These are phyloP conservation scores for Eucalyptus cladocalyx DNA, from an alignment of 345 rosid species.

Conservation along the genomic window DNA sequence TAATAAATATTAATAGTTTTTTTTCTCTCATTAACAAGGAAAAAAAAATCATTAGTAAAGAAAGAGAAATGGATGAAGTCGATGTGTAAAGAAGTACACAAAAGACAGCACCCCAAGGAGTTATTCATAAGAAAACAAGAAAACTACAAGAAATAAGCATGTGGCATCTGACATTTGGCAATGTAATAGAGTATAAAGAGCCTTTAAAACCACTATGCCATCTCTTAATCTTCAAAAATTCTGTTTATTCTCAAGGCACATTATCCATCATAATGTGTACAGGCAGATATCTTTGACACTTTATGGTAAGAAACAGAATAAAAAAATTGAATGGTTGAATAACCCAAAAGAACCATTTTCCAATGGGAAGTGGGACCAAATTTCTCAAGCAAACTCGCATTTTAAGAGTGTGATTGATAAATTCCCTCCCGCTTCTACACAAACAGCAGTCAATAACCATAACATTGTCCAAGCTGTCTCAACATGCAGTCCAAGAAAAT, in stretches of 20 bases:
- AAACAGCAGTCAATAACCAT: not conserved
- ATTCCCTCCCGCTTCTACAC: not conserved
- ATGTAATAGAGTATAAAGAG: not conserved
- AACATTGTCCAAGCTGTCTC: not conserved
- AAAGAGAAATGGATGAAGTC: not conserved
- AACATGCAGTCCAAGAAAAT: not conserved
- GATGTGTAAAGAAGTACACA: not conserved
- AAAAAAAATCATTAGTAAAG: not conserved
- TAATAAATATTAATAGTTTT: not conserved
- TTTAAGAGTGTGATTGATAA: not conserved
- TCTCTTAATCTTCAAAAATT: not conserved
- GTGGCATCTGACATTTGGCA: not conserved
- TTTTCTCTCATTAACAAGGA: not conserved
- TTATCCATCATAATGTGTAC: not conserved
- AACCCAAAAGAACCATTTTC: not conserved
- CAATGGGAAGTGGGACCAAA: not conserved
- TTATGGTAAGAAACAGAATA: not conserved
- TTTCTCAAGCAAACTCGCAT: not conserved
- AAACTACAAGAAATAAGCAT: not conserved
- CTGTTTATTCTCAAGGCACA: not conserved
- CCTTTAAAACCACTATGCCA: not conserved
- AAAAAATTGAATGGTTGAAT: not conserved
- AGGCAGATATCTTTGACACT: not conserved
- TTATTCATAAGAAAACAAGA: not conserved
- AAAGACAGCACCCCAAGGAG: not conserved